Evolutionary conservation across 108 stramenopile genomes (phyloP), one percentile per base, ranked within the genome.

Genomic region (Cyclotella cryptica): DNA sequence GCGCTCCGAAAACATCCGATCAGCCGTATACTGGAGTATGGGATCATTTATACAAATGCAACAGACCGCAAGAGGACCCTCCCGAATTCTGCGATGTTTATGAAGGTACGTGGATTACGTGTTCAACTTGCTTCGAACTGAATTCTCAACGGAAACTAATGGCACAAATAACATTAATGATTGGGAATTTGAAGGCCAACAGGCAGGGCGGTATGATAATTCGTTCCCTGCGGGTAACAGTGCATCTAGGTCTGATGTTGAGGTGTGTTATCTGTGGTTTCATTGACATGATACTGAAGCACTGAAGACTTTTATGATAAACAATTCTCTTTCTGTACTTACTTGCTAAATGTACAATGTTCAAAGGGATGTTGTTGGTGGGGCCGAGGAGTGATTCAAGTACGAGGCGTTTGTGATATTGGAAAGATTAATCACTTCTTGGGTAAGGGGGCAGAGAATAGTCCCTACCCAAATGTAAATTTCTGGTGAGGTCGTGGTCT

Each of bases 351-450:
- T n/a, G n/a, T n/a, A n/a, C n/a, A 35, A 2, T 35, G 35, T 35
- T 6, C 6, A 35, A 2, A 35, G 35, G 35, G 35, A 6, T 35
- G 35, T 49, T n/a, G 60, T 30, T 61, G 60, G 60, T 61, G 60
- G 60, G 60, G 60, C 15, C 29, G 60, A 15, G 60, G 60, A 0
- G 60, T 61, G 15, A 61, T 61, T 39, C 60, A 61, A n/a, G 35
- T 30, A 0, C 29, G 60, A 61, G 60, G 60, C 1, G 35, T 30
- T n/a, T 61, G 60, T 21, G 60, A 61, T 0, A 61, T 61, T 61
- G 60, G 60, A 1, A 61, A 61, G 60, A 61, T 61, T 30, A 61
- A 61, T 39, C 30, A 61, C 60, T 61, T 61, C 14, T 61, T 61
- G 60, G 60, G 60, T 7, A 4, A 30, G 35, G 35, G 35, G 1